Percentiles rank a stretch among this genome's conserved stretches.
Conservation (phyloP, 2,329 filamentous ascomycete species). For the Cytospora piceicola region DNA sequence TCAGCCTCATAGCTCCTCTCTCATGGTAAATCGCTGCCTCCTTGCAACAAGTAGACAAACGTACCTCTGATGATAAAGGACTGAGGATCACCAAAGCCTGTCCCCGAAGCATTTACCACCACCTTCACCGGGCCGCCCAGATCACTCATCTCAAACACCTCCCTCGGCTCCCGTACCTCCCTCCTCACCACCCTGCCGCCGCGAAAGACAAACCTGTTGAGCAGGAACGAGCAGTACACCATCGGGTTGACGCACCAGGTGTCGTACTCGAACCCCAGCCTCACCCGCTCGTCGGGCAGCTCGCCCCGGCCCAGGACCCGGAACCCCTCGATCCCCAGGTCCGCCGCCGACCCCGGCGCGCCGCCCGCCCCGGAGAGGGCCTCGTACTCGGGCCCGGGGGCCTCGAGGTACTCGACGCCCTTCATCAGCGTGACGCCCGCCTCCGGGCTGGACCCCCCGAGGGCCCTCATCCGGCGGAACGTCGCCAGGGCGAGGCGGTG, state of each 20-base stretch:
- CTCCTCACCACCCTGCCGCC: conserved; percentile 43
- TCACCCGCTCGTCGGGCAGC: conserved; percentile 46
- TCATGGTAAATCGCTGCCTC: not conserved
- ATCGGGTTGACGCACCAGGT: conserved; percentile 61
- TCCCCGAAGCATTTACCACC: conserved; percentile 52
- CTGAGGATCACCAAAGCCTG: conserved; percentile 47
- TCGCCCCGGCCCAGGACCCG: conserved; percentile 42
- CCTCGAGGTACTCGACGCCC: conserved; percentile 58
- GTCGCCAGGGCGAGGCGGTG: conserved; percentile 49
- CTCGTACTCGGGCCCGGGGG: conserved; percentile 46
- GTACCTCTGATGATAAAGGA: conserved; percentile 50
- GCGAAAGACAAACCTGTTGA: conserved; percentile 45
- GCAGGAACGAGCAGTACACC: conserved; percentile 54
- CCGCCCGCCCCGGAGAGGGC: conserved; percentile 38
- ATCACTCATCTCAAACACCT: conserved; percentile 44
- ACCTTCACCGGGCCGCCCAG: conserved; percentile 37
- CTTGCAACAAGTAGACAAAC: not conserved
- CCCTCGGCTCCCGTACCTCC: conserved; percentile 43
- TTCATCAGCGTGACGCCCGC: conserved; percentile 53
- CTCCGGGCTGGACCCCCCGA: conserved; percentile 39
- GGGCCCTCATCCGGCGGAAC: conserved; percentile 46
- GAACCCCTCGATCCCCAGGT: conserved; percentile 45
- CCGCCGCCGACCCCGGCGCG: conserved; percentile 32
- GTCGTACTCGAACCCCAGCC: conserved; percentile 55
- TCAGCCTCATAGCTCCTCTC: not conserved